phyloP scores from a whole-genome alignment of 768 basidiomycete species.

The Auriculariales sp. region DNA sequence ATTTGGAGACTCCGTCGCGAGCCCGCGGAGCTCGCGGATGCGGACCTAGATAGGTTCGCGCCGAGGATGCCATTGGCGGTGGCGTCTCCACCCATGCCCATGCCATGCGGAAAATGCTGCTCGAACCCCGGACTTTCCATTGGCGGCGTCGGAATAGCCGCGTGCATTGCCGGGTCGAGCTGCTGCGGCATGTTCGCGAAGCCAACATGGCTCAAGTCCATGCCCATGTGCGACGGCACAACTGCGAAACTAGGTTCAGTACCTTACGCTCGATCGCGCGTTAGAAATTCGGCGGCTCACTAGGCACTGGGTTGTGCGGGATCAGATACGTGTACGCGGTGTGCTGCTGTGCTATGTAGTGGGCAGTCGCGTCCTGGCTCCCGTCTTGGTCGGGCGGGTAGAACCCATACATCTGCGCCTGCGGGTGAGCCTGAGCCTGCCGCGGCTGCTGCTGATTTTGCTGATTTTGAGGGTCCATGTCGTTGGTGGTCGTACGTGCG shows the following conservation, averaged over 20 bases:
- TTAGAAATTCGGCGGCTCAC: slow-evolving; percentile 25
- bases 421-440: too few species aligned
- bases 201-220: not conserved
- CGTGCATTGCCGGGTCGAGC: too few species aligned
- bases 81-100: too few species aligned
- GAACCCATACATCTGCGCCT: slow-evolving; percentile 22
- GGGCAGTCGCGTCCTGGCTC: slow-evolving; percentile 16
- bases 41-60: too few species aligned
- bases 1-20: too few species aligned
- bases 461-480: slow-evolving; percentile 14
- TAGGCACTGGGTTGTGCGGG: slow-evolving; percentile 26
- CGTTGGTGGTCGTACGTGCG: slow-evolving; percentile 15
- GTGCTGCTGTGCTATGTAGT: slow-evolving; percentile 18
- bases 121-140: too few species aligned
- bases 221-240: slow-evolving; percentile 15
- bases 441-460: too few species aligned
- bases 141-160: too few species aligned
- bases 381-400: slow-evolving; percentile 20
- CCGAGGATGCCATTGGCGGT: too few species aligned
- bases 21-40: too few species aligned
- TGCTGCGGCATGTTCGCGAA: too few species aligned
- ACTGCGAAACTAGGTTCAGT: slow-evolving; percentile 28
- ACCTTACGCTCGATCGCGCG: slow-evolving; percentile 31
- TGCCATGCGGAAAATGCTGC: too few species aligned
- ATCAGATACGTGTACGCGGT: slow-evolving; percentile 22